These are phyloP conservation scores for Jacaranda copaia DNA, from an alignment of 257 asterid species.

Conservation along the genomic window DNA sequence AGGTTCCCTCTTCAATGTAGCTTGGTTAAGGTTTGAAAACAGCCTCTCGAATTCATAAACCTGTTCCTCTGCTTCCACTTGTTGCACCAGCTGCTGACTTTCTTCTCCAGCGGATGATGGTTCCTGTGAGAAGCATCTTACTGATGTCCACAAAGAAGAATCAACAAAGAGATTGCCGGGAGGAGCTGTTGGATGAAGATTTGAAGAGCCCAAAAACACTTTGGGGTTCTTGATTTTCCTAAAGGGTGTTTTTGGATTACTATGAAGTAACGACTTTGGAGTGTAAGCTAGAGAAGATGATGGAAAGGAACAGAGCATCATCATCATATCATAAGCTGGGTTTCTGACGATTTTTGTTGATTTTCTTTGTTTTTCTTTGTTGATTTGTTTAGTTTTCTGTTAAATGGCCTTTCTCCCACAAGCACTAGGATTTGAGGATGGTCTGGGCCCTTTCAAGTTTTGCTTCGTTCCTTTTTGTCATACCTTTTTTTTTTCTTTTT, in stretches of 20 bases:
- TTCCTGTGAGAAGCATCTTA: slow-evolving; percentile 60
- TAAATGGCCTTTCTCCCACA: neutral
- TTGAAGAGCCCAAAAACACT: slow-evolving; percentile 20
- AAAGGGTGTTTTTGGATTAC: slow-evolving; percentile 20
- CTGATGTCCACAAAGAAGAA: slow-evolving; percentile 34
- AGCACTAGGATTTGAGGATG: slow-evolving; percentile 16
- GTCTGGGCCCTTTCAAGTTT: slow-evolving; percentile 11
- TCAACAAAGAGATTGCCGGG: slow-evolving; percentile 12
- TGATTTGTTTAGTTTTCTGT: neutral
- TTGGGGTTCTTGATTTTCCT: slow-evolving; percentile 36
- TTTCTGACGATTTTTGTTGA: neutral
- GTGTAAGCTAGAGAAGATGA: slow-evolving; percentile 45
- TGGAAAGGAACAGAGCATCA: slow-evolving; percentile 44
- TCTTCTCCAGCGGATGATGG: slow-evolving; percentile 41
- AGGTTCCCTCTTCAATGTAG: slow-evolving; percentile 81
- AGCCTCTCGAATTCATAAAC: slow-evolving; percentile 69
- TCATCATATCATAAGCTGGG: slow-evolving; percentile 17
- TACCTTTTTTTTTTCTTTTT: no score
- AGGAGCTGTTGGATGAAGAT: slow-evolving; percentile 18
- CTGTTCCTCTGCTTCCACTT: slow-evolving; percentile 49
- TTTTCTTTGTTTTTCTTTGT: neutral
- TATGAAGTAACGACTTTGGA: slow-evolving; percentile 35
- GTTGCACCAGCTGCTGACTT: slow-evolving; percentile 41
- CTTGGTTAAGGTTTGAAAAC: slow-evolving; percentile 86
- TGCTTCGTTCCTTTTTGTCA: neutral